Evolutionary conservation across 768 basidiomycete genomes (phyloP).

Genomic region (Porphyrellus cyaneotinctus): DNA sequence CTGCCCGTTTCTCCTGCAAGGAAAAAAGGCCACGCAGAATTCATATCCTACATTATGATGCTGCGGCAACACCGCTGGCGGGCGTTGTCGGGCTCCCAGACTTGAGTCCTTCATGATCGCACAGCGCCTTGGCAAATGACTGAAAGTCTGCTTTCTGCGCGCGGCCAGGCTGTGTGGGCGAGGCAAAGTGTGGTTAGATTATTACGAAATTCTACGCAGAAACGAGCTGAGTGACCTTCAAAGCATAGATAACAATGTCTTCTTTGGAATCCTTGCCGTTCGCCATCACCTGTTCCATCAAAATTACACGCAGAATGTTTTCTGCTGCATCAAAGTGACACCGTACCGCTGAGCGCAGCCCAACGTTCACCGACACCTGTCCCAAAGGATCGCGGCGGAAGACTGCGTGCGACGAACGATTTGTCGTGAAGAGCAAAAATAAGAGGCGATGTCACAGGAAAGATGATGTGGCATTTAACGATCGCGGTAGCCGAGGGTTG

Average conservation of each 20-base stretch:
- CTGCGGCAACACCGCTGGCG: slow-evolving; percentile 4
- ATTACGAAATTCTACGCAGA: background rate
- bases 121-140: slow-evolving; percentile 45
- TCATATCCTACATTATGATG: slow-evolving; percentile 11
- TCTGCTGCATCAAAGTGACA: slow-evolving; percentile 57
- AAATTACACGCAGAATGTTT: slow-evolving; percentile 48
- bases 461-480: slow-evolving; percentile 11
- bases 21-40: background rate
- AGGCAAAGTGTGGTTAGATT: background rate
- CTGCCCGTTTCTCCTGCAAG: background rate
- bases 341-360: slow-evolving; percentile 50
- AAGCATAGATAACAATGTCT: slow-evolving; percentile 57
- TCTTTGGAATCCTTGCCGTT: slow-evolving; percentile 23
- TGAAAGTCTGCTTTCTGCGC: slow-evolving; percentile 51
- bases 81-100: background rate
- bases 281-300: slow-evolving; percentile 43
- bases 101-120: slow-evolving; percentile 35
- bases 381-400: slow-evolving; percentile 69
- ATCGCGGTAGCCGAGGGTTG: slow-evolving; percentile 20
- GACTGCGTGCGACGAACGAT: slow-evolving; percentile 34
- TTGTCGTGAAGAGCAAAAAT: background rate
- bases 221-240: slow-evolving; percentile 45
- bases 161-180: slow-evolving; percentile 31
- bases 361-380: slow-evolving; percentile 67
- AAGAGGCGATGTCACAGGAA: background rate